Conservation (phyloP, 1,139 yeast species). For the Geotrichum fermentans region DNA sequence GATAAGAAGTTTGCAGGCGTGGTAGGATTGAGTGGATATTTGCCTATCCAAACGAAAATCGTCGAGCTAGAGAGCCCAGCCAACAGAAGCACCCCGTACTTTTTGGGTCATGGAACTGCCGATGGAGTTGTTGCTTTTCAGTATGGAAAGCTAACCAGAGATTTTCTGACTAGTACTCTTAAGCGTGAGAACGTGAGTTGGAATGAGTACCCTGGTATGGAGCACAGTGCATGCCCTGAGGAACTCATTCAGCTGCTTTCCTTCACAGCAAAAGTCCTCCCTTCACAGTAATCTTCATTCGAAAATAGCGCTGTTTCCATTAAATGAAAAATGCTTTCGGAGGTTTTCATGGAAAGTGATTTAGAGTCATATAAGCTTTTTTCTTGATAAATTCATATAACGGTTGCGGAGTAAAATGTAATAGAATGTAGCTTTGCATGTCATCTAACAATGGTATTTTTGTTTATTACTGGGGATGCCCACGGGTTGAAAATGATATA, state of each 20-base stretch:
- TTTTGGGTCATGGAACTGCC: conserved; percentile 80
- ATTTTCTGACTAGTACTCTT: conserved; percentile 40
- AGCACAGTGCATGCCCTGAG: conserved; percentile 61
- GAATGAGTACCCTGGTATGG: conserved; percentile 58
- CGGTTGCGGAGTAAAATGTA: too few relatives aligned
- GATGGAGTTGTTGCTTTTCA: conserved; percentile 61
- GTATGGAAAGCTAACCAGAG: conserved; percentile 44
- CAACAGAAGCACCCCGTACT: conserved; percentile 67
- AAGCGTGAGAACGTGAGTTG: conserved; percentile 55
- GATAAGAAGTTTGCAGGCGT: conserved; percentile 73
- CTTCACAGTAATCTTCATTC: conserved; percentile 19
- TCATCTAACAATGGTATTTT: too few relatives aligned
- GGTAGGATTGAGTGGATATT: conserved; percentile 72
- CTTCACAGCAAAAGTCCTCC: conserved; percentile 44
- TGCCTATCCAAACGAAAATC: conserved; percentile 48
- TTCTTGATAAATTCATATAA: too few relatives aligned
- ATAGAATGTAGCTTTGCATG: too few relatives aligned
- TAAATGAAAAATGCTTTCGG: background rate
- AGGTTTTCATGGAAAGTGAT: too few relatives aligned
- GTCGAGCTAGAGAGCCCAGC: conserved; percentile 30
- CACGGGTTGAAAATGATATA: too few relatives aligned
- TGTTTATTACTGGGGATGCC: too few relatives aligned
- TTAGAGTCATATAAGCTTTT: too few relatives aligned
- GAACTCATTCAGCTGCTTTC: conserved; percentile 57
- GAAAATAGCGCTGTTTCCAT: background rate